These are phyloP conservation scores for Solanum arcanum DNA, from an alignment of 257 asterid species.

Conservation along the genomic window DNA sequence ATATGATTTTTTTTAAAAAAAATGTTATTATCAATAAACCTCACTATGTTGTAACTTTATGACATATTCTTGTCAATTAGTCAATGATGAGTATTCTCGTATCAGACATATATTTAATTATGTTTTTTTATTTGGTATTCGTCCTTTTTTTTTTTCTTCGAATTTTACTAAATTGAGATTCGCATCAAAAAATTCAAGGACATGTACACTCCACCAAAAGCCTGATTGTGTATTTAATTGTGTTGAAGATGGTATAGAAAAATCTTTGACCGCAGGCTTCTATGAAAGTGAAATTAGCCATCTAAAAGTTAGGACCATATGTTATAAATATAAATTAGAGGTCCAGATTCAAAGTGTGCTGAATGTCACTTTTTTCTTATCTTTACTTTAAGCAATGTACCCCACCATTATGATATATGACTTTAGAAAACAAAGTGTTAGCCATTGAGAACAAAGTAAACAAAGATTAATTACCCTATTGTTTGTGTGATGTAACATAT, in stretches of 20 bases:
- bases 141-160: no score
- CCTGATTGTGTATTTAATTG: background rate
- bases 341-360: background rate
- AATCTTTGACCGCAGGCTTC: background rate
- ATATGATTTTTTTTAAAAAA: background rate
- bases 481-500: background rate
- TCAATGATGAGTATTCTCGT: background rate
- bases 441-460: background rate
- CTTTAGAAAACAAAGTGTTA: background rate
- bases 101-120: no score
- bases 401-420: background rate
- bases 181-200: fast-evolving
- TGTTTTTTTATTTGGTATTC: no score
- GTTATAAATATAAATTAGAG: background rate
- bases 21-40: background rate
- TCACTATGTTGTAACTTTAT: background rate
- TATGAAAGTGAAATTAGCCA: background rate
- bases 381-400: background rate
- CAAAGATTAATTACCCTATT: background rate
- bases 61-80: background rate
- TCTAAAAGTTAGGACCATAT: background rate
- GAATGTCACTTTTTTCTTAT: background rate
- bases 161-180: no score
- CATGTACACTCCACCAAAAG: background rate
- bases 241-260: background rate